Conservation (phyloP, 2,329 filamentous ascomycete genomes). For the Fusarium proliferatum region DNA sequence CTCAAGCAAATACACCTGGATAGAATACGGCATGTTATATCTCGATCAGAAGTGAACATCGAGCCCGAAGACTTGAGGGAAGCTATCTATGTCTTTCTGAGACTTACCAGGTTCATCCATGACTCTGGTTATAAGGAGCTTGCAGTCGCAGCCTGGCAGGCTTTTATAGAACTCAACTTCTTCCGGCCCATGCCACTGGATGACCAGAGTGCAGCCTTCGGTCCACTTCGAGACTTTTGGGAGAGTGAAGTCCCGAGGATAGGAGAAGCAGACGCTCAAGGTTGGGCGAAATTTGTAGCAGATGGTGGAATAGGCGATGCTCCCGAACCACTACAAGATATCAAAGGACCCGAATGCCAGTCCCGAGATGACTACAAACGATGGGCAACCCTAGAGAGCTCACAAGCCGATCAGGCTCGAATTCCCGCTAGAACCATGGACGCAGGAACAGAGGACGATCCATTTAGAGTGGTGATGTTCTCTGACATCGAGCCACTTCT, state of each 20-base stretch:
- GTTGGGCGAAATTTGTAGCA: constrained; percentile 72
- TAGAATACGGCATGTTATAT: constrained; percentile 53
- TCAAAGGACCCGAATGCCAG: not conserved
- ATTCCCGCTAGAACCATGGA: constrained; percentile 81
- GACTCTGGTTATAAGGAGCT: constrained; percentile 84
- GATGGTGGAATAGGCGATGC: constrained; percentile 52
- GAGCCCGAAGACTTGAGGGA: constrained; percentile 40
- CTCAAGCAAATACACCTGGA: constrained; percentile 69
- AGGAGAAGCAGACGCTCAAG: constrained; percentile 76
- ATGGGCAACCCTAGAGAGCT: constrained; percentile 67
- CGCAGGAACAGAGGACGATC: constrained; percentile 80
- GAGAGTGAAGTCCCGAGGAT: constrained; percentile 83
- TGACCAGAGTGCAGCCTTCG: constrained; percentile 43
- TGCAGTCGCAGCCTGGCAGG: constrained; percentile 85
- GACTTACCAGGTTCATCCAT: constrained; percentile 77
- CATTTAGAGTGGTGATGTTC: constrained; percentile 83
- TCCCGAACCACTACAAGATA: constrained; percentile 50
- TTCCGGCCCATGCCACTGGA: constrained; percentile 61
- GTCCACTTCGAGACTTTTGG: constrained; percentile 80
- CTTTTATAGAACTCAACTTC: constrained; percentile 77
- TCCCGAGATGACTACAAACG: constrained; percentile 61
- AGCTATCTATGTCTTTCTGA: constrained; percentile 76
- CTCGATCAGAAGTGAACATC: constrained; percentile 2
- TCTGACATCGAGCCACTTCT: constrained; percentile 77
- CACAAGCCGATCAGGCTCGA: constrained; percentile 58